Conservation (phyloP, 1,284 basidiomycete genomes). For the Sanghuangporus weigelae region DNA sequence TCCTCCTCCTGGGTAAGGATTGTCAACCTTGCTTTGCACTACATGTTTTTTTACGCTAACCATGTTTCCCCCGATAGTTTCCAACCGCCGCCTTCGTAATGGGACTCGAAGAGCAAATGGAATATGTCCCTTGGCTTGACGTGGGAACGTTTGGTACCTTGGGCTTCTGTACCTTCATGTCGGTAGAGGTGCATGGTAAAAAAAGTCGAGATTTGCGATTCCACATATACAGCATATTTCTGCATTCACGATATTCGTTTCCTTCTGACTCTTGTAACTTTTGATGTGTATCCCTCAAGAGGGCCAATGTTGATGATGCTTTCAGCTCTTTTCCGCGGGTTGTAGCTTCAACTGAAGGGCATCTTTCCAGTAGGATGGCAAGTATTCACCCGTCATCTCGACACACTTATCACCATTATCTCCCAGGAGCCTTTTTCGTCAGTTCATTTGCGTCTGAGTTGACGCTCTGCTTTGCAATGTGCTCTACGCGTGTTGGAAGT, state of each 20-base stretch:
- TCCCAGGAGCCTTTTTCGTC: neutral
- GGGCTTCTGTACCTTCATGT: neutral
- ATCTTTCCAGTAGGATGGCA: neutral
- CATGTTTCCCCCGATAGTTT: slow-evolving; percentile 25
- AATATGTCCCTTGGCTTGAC: neutral
- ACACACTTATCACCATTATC: neutral
- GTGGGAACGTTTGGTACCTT: neutral
- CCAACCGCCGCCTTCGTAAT: slow-evolving; percentile 37
- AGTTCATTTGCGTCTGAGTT: neutral
- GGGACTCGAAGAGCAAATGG: slow-evolving; percentile 5
- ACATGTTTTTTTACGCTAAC: neutral
- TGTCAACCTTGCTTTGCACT: slow-evolving; percentile 23
- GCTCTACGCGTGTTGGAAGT: neutral
- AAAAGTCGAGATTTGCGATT: neutral
- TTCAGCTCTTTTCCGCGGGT: neutral
- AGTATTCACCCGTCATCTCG: neutral
- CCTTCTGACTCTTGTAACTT: neutral
- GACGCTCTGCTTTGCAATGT: neutral
- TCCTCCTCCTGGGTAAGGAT: slow-evolving; percentile 75
- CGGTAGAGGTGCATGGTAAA: neutral
- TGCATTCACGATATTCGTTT: neutral
- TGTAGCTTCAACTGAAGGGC: neutral
- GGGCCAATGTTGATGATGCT: neutral
- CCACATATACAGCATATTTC: neutral
- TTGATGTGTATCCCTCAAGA: neutral